These are phyloP conservation scores for Daedaleopsis sinensis DNA, from an alignment of 768 basidiomycete species.

Conservation along the genomic window DNA sequence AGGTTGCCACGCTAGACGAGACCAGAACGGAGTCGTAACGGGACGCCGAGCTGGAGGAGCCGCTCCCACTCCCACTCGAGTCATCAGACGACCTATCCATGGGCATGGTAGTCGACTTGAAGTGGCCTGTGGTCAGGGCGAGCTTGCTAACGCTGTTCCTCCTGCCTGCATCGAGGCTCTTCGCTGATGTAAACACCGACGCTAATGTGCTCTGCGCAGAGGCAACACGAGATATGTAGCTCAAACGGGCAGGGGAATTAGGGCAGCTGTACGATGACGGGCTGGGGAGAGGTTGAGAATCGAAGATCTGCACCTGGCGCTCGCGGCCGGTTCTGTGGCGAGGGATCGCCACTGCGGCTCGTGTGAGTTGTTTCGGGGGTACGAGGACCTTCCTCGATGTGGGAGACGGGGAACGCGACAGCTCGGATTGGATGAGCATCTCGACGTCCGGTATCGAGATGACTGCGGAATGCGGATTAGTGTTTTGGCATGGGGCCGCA, in stretches of 20 bases:
- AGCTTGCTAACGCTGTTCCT: constrained; percentile 20
- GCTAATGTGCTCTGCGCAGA: constrained; percentile 22
- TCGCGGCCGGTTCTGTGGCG: constrained; percentile 49
- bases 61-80: constrained; percentile 25
- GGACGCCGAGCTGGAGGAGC: constrained; percentile 15
- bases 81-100: constrained; percentile 27
- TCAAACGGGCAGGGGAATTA: constrained; percentile 21
- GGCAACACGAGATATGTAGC: constrained; percentile 28
- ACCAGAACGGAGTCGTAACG: constrained; percentile 13
- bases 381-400: constrained; percentile 83
- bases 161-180: constrained; percentile 2
- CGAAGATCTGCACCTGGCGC: constrained; percentile 78
- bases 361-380: constrained; percentile 66
- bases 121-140: constrained; percentile 7
- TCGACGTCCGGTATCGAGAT: constrained; percentile 85
- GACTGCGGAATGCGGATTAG: constrained; percentile 45
- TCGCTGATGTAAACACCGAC: background rate
- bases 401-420: constrained; percentile 67
- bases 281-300: constrained; percentile 78
- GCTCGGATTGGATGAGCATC: constrained; percentile 68
- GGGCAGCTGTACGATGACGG: constrained; percentile 40
- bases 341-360: constrained; percentile 63
- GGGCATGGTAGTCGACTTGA: constrained; percentile 16
- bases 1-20: constrained; percentile 24
- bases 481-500: background rate